Evolutionary conservation across 1,284 basidiomycete genomes (phyloP).

Genomic region (Moesziomyces sp.): DNA sequence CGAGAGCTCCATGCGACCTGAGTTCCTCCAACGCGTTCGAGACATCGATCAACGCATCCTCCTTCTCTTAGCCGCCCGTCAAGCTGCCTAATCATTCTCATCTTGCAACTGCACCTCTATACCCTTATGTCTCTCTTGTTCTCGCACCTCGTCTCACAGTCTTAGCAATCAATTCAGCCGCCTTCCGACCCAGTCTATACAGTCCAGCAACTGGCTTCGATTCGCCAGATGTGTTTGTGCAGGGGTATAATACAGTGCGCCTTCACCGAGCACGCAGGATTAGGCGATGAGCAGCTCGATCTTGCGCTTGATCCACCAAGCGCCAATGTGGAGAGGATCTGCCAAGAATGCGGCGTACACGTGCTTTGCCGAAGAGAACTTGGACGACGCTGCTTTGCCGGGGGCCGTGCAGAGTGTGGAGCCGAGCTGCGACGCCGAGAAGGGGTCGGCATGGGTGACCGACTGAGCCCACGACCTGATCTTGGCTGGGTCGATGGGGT

Average conservation of each 20-base stretch:
- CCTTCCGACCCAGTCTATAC: no score
- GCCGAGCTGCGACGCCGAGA: constrained; percentile 12
- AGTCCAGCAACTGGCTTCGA: no score
- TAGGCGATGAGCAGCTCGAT: constrained; percentile 42
- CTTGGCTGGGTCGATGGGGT: constrained; percentile 26
- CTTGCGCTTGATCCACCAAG: constrained; percentile 49
- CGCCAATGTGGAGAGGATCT: constrained; percentile 33
- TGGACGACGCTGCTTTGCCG: constrained; percentile 21
- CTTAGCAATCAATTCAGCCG: constrained; percentile 2
- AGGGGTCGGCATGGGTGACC: constrained; percentile 38
- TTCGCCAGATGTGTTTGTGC: neutral
- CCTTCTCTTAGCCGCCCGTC: constrained; percentile 10
- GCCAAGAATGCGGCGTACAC: constrained; percentile 37
- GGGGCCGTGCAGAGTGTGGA: constrained; percentile 16
- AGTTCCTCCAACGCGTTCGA: constrained; percentile 7
- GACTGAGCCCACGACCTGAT: constrained; percentile 44
- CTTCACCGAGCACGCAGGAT: neutral
- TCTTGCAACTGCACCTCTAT: neutral
- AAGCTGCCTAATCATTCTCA: neutral
- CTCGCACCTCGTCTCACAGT: neutral
- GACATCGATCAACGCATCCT: constrained; percentile 13
- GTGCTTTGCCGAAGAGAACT: constrained; percentile 16
- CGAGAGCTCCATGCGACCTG: neutral
- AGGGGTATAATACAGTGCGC: constrained; percentile 1
- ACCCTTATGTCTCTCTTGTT: neutral